Evolutionary conservation across 1,139 yeast species (phyloP).

Genomic region (Pichia sp.): DNA sequence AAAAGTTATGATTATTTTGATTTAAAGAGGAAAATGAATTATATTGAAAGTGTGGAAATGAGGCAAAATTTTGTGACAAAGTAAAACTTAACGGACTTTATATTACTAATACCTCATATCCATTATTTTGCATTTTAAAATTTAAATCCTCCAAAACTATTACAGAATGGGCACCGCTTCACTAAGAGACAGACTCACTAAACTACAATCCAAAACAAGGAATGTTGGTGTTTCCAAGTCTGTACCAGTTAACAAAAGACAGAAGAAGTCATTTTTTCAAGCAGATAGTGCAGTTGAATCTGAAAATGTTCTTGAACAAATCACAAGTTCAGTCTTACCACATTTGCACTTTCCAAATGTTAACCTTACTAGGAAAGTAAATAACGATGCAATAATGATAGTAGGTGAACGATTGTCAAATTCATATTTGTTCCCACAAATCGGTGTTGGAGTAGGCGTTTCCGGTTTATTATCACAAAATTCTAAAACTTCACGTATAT

Average conservation of each 20-base stretch:
- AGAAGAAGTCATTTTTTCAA: conserved; percentile 6
- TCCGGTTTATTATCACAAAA: conserved; percentile 4
- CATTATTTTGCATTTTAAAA: no score
- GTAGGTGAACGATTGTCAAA: conserved; percentile 1
- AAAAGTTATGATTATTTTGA: neutral
- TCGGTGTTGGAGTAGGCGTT: neutral
- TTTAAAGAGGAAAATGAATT: no score
- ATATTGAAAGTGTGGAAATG: neutral
- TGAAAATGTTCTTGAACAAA: neutral
- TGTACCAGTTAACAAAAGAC: neutral
- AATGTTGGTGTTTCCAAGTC: neutral
- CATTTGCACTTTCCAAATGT: conserved; percentile 5
- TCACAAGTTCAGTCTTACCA: neutral
- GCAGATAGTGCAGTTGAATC: conserved; percentile 3
- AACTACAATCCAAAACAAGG: neutral
- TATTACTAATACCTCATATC: neutral
- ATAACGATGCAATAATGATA: neutral
- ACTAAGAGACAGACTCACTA: neutral
- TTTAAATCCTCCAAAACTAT: no score
- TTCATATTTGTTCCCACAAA: conserved; percentile 7
- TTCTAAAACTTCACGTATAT: conserved; percentile 10
- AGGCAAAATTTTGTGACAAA: neutral
- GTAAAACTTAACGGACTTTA: neutral
- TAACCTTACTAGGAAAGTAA: neutral
- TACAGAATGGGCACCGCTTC: neutral